Evolutionary conservation across 1,139 yeast species (phyloP).

Genomic region (Blastobotrys persicus): DNA sequence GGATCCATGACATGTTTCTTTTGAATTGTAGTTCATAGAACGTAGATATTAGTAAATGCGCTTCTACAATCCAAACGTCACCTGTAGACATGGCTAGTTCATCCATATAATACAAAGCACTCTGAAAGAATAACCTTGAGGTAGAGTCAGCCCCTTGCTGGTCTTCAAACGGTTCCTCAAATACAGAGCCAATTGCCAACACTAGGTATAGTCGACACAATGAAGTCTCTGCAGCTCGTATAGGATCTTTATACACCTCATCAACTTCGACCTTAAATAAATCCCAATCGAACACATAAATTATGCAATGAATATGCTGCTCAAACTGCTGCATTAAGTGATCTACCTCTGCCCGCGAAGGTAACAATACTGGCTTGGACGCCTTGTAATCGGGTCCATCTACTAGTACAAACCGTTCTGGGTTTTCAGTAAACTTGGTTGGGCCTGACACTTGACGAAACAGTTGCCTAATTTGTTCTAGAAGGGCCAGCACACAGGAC

Average conservation of each 20-base stretch:
- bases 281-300: constrained; percentile 4
- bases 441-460: constrained; percentile 3
- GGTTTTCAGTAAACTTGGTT: constrained; percentile 2
- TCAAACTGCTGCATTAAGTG: constrained; percentile 1
- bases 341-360: background rate
- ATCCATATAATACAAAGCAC: constrained; percentile 2
- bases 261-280: constrained; percentile 1
- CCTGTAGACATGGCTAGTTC: constrained; percentile 1
- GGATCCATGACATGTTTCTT: constrained; percentile 7
- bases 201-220: constrained; percentile 3
- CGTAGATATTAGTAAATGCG: constrained; percentile 3
- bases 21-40: constrained; percentile 7
- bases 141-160: constrained; percentile 1
- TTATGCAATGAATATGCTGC: constrained; percentile 4
- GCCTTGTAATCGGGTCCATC: constrained; percentile 8
- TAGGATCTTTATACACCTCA: constrained; percentile 1
- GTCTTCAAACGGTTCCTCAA: constrained; percentile 5
- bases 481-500: background rate
- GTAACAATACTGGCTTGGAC: background rate
- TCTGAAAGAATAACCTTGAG: background rate
- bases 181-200: constrained; percentile 6
- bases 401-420: constrained; percentile 1
- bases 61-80: constrained; percentile 3
- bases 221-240: background rate
- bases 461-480: constrained; percentile 5